phyloP scores from a whole-genome alignment of 2,329 filamentous ascomycete genomes.

The Aspergillus sojae region DNA sequence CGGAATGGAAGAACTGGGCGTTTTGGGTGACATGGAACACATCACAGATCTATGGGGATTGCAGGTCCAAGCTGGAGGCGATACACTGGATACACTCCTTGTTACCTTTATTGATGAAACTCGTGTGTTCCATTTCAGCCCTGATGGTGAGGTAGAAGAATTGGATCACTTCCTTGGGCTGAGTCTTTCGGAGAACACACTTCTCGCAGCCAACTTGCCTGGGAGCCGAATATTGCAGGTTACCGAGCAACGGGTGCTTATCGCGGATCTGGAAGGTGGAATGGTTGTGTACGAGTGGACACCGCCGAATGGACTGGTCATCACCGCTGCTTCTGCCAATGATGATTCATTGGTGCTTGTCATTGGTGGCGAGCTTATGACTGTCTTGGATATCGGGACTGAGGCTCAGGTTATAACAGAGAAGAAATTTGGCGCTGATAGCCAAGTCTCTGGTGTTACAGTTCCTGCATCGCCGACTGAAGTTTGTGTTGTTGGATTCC shows the following conservation, averaged over 20 bases:
- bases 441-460: conserved; percentile 85
- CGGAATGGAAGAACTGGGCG: conserved; percentile 82
- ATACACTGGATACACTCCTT: conserved; percentile 67
- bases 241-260: conserved; percentile 63
- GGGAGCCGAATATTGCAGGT: conserved; percentile 73
- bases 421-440: conserved; percentile 64
- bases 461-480: conserved; percentile 65
- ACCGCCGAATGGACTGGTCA: conserved; percentile 53
- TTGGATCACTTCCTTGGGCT: conserved; percentile 75
- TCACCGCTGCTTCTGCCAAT: conserved; percentile 80
- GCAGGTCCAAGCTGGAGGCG: conserved; percentile 51
- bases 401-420: conserved; percentile 61
- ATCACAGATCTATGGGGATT: conserved; percentile 75
- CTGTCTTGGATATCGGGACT: conserved; percentile 66
- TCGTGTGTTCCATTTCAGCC: conserved; percentile 75
- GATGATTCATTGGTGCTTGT: conserved; percentile 71
- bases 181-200: conserved; percentile 68
- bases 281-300: conserved; percentile 51
- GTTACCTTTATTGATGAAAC: conserved; percentile 84
- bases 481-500: conserved; percentile 82
- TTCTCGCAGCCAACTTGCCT: conserved; percentile 69
- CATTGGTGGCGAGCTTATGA: conserved; percentile 71
- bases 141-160: conserved; percentile 81
- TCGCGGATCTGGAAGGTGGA: conserved; percentile 61
- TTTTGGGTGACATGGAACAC: conserved; percentile 76